phyloP scores from a whole-genome alignment of 768 basidiomycete genomes.

The Podaxis sp. region DNA sequence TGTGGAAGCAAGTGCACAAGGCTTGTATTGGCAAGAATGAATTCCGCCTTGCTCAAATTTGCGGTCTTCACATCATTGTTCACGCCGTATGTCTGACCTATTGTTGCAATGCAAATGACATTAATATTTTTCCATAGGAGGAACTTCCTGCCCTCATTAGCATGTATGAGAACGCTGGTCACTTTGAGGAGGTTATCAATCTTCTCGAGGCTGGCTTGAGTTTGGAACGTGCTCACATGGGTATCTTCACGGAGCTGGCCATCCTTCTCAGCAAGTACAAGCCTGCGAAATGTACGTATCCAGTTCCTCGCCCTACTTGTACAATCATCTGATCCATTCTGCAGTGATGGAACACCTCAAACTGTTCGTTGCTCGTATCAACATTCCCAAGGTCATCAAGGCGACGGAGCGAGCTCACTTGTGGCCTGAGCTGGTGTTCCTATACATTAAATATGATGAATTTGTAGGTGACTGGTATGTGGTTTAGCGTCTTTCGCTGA shows the following conservation, averaged over 20 bases:
- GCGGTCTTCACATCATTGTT: conserved; percentile 96
- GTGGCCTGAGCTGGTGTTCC: conserved; percentile 97
- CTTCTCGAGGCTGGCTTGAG: conserved; percentile 95
- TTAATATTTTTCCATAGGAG: conserved; percentile 48
- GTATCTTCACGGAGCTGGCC: conserved; percentile 94
- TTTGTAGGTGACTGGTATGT: conserved; percentile 48
- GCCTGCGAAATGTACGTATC: conserved; percentile 79
- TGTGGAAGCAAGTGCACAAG: conserved; percentile 99
- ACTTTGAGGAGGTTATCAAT: conserved; percentile 91
- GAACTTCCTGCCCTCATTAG: conserved; percentile 72
- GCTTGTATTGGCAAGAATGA: conserved; percentile 98
- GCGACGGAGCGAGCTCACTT: conserved; percentile 95
- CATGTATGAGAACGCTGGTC: conserved; percentile 86
- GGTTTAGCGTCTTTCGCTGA: not conserved
- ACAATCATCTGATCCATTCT: conserved; percentile 7
- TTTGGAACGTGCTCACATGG: conserved; percentile 97
- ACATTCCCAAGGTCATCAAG: conserved; percentile 98
- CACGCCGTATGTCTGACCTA: conserved; percentile 55
- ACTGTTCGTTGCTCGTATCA: conserved; percentile 92
- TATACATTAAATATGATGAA: conserved; percentile 99
- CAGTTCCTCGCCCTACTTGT: not conserved
- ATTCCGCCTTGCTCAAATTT: conserved; percentile 91
- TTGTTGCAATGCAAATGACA: conserved; percentile 22
- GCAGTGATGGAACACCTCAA: conserved; percentile 98
- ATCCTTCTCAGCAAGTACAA: conserved; percentile 93